Evolutionary conservation across 768 basidiomycete genomes (phyloP).

Genomic region (Tulasnella sp.): DNA sequence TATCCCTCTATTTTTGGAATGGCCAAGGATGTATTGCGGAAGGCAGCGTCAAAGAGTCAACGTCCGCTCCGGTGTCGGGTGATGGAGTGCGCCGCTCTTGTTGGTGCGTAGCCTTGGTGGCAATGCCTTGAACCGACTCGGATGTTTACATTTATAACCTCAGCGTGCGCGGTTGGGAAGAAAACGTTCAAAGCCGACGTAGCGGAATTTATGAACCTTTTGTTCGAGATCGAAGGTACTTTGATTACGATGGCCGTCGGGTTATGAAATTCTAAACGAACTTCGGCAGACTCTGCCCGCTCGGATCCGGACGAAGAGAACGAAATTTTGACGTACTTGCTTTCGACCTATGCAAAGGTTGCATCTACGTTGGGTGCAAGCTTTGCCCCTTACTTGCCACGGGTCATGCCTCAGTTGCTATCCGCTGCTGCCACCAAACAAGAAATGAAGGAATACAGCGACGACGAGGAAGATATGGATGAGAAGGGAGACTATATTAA

Average conservation of each 20-base stretch:
- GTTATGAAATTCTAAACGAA: background rate
- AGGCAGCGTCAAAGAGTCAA: conserved; percentile 64
- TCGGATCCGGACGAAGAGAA: conserved; percentile 66
- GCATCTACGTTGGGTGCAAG: conserved; percentile 80
- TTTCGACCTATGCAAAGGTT: conserved; percentile 84
- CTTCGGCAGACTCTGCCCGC: conserved; percentile 40
- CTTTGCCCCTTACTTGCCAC: conserved; percentile 80
- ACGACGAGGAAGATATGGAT: conserved; percentile 52
- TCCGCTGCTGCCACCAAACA: conserved; percentile 75
- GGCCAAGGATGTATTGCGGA: conserved; percentile 66
- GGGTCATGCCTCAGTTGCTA: conserved; percentile 78
- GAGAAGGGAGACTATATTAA: conserved; percentile 78
- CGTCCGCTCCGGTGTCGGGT: conserved; percentile 67
- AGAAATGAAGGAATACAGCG: conserved; percentile 72
- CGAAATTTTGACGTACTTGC: conserved; percentile 65
- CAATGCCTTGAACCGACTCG: background rate
- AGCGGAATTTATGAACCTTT: conserved; percentile 60
- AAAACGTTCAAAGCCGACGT: conserved; percentile 77
- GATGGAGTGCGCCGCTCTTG: conserved; percentile 87
- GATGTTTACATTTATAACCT: background rate
- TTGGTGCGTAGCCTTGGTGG: conserved; percentile 50
- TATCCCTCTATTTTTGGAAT: conserved; percentile 79
- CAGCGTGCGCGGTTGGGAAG: conserved; percentile 82
- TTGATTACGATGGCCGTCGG: conserved; percentile 4
- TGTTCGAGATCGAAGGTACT: conserved; percentile 76